Conservation (phyloP, 2,329 filamentous ascomycete species). For the Pseudopithomyces chartarum region DNA sequence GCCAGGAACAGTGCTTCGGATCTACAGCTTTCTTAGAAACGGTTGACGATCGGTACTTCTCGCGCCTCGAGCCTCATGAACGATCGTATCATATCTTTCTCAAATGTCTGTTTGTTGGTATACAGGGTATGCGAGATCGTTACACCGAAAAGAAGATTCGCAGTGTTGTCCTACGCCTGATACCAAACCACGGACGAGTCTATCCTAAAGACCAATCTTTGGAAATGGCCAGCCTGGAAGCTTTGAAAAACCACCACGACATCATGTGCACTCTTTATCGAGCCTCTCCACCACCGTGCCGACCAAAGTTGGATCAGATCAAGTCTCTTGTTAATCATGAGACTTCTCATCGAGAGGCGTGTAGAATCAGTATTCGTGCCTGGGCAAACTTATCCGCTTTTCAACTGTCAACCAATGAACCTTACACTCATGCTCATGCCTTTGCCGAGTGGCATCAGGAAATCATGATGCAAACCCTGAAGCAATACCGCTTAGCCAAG, state of each 20-base stretch:
- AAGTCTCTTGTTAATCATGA: slow-evolving; percentile 61
- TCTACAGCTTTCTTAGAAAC: slow-evolving; percentile 61
- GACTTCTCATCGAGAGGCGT: slow-evolving; percentile 63
- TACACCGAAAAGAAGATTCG: slow-evolving; percentile 61
- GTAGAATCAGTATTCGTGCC: slow-evolving; percentile 61
- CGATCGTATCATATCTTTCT: slow-evolving; percentile 64
- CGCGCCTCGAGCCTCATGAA: slow-evolving; percentile 55
- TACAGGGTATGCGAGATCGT: slow-evolving; percentile 52
- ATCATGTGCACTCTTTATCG: slow-evolving; percentile 65
- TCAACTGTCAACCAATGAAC: slow-evolving; percentile 60
- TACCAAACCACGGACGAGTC: slow-evolving; percentile 65
- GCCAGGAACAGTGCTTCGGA: slow-evolving; percentile 56
- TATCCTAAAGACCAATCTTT: slow-evolving; percentile 64
- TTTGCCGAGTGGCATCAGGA: slow-evolving; percentile 62
- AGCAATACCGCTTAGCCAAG: slow-evolving; percentile 61
- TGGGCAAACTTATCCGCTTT: slow-evolving; percentile 64
- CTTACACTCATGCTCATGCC: slow-evolving; percentile 49
- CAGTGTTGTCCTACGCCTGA: slow-evolving; percentile 61
- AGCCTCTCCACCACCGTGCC: slow-evolving; percentile 57
- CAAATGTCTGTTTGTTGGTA: slow-evolving; percentile 59
- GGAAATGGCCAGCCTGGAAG: slow-evolving; percentile 58
- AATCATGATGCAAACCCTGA: slow-evolving; percentile 58
- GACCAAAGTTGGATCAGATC: slow-evolving; percentile 59
- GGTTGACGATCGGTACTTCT: slow-evolving; percentile 49
- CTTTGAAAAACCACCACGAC: slow-evolving; percentile 66